Percentiles rank a stretch among this genome's conserved stretches.
These are phyloP conservation scores for Hypoxylon subgilvum DNA, from an alignment of 495 filamentous ascomycete genomes.

Conservation along the genomic window DNA sequence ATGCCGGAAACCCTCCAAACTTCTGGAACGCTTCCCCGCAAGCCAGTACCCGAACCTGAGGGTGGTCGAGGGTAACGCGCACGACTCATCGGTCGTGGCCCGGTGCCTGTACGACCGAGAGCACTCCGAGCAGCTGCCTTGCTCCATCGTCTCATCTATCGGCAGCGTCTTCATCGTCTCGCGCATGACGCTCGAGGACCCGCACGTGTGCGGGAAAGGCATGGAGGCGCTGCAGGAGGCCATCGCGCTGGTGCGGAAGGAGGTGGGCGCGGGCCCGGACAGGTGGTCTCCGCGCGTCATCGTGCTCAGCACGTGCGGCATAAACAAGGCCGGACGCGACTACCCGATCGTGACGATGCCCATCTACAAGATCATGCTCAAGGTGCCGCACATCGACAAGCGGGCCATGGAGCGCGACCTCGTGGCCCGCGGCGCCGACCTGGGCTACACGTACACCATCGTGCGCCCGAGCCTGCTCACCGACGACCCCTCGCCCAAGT, in stretches of 20 bases:
- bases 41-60: slow-evolving; percentile 48
- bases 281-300: slow-evolving; percentile 51
- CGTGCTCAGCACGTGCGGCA: slow-evolving; percentile 61
- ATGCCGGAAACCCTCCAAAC: slow-evolving; percentile 68
- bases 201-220: slow-evolving; percentile 61
- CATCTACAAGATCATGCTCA: slow-evolving; percentile 60
- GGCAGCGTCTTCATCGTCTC: slow-evolving; percentile 45
- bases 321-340: slow-evolving; percentile 55
- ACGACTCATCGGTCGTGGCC: slow-evolving; percentile 50
- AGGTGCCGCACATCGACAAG: slow-evolving; percentile 66
- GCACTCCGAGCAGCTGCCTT: slow-evolving; percentile 42
- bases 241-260: slow-evolving; percentile 32
- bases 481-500: slow-evolving; percentile 35
- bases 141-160: slow-evolving; percentile 56
- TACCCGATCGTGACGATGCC: slow-evolving; percentile 57
- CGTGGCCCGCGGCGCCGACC: slow-evolving; percentile 38
- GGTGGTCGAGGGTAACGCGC: slow-evolving; percentile 60
- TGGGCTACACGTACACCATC: slow-evolving; percentile 49
- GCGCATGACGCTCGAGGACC: slow-evolving; percentile 57
- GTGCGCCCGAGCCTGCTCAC: slow-evolving; percentile 49
- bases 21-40: slow-evolving; percentile 53
- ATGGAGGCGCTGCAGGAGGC: slow-evolving; percentile 57
- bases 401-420: slow-evolving; percentile 59
- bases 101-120: slow-evolving; percentile 39
- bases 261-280: neutral